Evolutionary conservation across 116 monocot genomes (phyloP).

Genomic region (Cymodocea nodosa): DNA sequence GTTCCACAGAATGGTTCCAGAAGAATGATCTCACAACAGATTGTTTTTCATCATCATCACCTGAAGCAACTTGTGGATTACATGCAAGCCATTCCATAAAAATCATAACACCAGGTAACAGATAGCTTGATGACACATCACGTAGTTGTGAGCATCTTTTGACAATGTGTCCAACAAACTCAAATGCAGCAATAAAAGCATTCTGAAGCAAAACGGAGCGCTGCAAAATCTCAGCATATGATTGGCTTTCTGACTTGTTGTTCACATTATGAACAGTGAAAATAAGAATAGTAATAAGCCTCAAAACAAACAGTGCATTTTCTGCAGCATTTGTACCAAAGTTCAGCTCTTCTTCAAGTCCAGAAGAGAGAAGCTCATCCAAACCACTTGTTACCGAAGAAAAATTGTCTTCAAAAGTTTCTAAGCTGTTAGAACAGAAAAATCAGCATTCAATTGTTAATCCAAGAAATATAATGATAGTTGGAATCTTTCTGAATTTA

Average conservation of each 20-base stretch:
- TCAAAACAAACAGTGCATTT: slow-evolving; percentile 55
- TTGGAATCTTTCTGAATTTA: not conserved
- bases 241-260: slow-evolving; percentile 60
- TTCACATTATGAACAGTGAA: slow-evolving; percentile 87
- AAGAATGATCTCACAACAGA: slow-evolving; percentile 57
- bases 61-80: slow-evolving; percentile 52
- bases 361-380: slow-evolving; percentile 60
- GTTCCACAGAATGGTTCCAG: slow-evolving; percentile 64
- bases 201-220: slow-evolving; percentile 68
- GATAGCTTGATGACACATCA: slow-evolving; percentile 70
- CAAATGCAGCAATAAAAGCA: slow-evolving; percentile 87
- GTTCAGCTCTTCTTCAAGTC: slow-evolving; percentile 56
- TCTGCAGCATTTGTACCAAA: slow-evolving; percentile 61
- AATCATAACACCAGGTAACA: slow-evolving; percentile 65
- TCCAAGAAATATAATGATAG: not conserved
- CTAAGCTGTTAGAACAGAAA: slow-evolving; percentile 42
- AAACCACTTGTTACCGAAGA: slow-evolving; percentile 37
- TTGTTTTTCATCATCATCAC: slow-evolving; percentile 71
- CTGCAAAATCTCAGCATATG: slow-evolving; percentile 96
- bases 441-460: not conserved
- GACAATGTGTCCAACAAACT: slow-evolving; percentile 61
- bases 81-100: slow-evolving; percentile 94
- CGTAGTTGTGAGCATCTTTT: slow-evolving; percentile 49
- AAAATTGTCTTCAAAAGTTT: slow-evolving; percentile 86
- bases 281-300: slow-evolving; percentile 70